These are phyloP conservation scores for Pyrenophora teres DNA, from an alignment of 2,329 filamentous ascomycete species.

Conservation along the genomic window DNA sequence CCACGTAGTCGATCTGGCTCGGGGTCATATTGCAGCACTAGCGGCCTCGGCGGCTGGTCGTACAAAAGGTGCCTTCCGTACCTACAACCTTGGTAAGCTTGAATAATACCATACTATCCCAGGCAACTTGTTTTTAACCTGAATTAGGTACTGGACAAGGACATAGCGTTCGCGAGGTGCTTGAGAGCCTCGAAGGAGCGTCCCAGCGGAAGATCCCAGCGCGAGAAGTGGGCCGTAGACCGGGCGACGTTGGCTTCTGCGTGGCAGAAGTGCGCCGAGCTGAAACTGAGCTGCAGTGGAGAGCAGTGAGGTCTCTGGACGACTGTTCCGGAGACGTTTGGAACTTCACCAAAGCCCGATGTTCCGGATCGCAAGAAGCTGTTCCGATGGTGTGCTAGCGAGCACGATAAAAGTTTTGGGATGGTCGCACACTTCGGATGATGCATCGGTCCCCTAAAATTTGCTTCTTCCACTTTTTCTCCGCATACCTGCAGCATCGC, in stretches of 20 bases:
- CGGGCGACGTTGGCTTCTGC: slow-evolving; percentile 51
- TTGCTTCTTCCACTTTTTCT: background rate
- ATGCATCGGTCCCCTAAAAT: background rate
- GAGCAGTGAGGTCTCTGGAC: slow-evolving; percentile 42
- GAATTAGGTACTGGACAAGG: slow-evolving; percentile 47
- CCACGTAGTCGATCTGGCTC: slow-evolving; percentile 68
- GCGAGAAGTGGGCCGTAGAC: slow-evolving; percentile 44
- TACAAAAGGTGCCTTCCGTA: slow-evolving; percentile 42
- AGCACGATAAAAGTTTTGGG: background rate
- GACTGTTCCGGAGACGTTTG: slow-evolving; percentile 48
- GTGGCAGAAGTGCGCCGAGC: slow-evolving; percentile 48
- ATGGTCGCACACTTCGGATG: background rate
- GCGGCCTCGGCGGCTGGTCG: slow-evolving; percentile 41
- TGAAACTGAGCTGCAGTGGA: slow-evolving; percentile 48
- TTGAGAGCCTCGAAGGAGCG: slow-evolving; percentile 46
- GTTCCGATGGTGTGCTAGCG: slow-evolving; percentile 22
- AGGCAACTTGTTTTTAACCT: slow-evolving; percentile 14
- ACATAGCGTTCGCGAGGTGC: slow-evolving; percentile 51
- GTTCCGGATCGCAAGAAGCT: slow-evolving; percentile 6
- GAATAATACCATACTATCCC: background rate
- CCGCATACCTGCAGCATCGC: too few relatives aligned
- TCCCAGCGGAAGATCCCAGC: slow-evolving; percentile 44
- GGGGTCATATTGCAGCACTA: slow-evolving; percentile 67
- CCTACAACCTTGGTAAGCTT: slow-evolving; percentile 48
- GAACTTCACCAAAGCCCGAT: slow-evolving; percentile 45